Base-by-base conservation (phyloP, 345 rosid genomes). In the Cardamine resedifolia region DNA sequence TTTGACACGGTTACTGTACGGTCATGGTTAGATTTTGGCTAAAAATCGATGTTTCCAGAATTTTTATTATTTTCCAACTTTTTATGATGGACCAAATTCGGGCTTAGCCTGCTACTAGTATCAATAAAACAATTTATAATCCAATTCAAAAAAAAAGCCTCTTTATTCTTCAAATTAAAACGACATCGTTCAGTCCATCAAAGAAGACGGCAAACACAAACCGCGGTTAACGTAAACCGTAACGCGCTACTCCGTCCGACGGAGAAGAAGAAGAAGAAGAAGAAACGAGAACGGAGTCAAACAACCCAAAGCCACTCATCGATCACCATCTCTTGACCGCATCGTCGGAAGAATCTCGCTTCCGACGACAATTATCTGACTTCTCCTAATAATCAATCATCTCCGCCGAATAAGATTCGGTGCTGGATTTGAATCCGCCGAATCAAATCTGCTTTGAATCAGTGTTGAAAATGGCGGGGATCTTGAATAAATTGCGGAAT, bases 401-500 rank as follows among this genome's bases (percentile, higher is more conserved):
- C 31, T 28, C 31, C 60, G 52, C 31, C 58, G 20, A 12, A 1
- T 2, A 49, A 36, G 20, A 0, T 28, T 31, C 45, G 57, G 75
- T 49, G 60, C 68, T 60, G 20, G 73, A 47, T 58, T 59, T 2
- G 12, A 59, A 21, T 69, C 47, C 10, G 12, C 12, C 5, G 31
- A 15, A 47, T 19, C 4, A 24, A 39, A 73, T 74, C 66, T 11
- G 43, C 60, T 49, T 48, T 0, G 68, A 48, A 41, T 41, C 47
- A 39, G 15, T 56, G 12, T 15, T 49, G 27, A 47, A 23, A 27
- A 94, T 90, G 97, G 92, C 89, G 27, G 86, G 84, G 45, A 48
- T 90, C n/a, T 78, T 91, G 85, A 75, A 84, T 69, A 91, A 80
- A 88, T 68, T 91, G 30, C 79, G 96, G 85, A 89, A 80, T 80